A percentile compares a stretch with the other conserved stretches of the same genome.
Evolutionary conservation across 1,284 basidiomycete species (phyloP).

Genomic region (Coniferiporia weirii): DNA sequence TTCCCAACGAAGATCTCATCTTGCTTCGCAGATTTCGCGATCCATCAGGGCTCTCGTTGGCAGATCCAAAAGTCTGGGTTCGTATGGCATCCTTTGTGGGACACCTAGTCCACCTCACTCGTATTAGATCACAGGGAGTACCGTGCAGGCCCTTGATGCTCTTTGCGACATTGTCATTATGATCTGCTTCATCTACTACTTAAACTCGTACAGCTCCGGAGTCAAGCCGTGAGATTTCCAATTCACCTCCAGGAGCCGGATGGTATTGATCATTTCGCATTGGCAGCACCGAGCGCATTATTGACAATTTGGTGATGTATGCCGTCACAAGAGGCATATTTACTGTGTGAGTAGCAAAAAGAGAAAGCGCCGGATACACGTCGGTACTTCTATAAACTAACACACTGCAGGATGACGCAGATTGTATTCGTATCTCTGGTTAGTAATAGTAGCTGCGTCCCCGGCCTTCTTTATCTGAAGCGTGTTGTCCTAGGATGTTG

Average conservation of each 20-base stretch:
- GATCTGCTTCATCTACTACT: slow-evolving; percentile 3
- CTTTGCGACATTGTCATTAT: slow-evolving; percentile 5
- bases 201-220: neutral
- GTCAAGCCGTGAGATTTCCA: neutral
- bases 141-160: neutral
- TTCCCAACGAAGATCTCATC: neutral
- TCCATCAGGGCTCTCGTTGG: neutral
- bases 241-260: neutral
- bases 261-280: neutral
- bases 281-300: neutral
- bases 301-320: slow-evolving; percentile 4
- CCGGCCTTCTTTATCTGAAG: neutral
- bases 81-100: neutral
- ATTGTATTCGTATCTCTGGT: slow-evolving; percentile 6
- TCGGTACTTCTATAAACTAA: neutral
- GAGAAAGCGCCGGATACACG: neutral
- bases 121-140: neutral
- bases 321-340: slow-evolving; percentile 3
- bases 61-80: slow-evolving; percentile 1
- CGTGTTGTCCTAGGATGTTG: neutral
- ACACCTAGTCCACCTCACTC: neutral
- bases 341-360: neutral
- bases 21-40: neutral
- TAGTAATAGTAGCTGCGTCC: neutral
- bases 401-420: neutral